phyloP scores from a whole-genome alignment of 208 protist species.

The Porcisia hertigi region DNA sequence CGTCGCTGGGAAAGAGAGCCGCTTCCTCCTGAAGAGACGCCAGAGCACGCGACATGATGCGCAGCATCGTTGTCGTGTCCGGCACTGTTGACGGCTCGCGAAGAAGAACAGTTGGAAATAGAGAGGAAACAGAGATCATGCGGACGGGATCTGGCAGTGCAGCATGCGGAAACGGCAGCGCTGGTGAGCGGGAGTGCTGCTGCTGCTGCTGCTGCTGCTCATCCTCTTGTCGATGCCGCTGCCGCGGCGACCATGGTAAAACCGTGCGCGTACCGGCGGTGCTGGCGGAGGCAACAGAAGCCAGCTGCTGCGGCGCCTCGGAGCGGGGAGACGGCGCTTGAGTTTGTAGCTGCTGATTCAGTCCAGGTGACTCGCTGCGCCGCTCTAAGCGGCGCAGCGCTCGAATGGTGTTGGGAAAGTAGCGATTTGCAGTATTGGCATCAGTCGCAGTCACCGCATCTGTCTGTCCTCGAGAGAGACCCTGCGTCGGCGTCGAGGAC shows the following conservation, averaged over 20 bases:
- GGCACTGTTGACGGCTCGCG: constrained; percentile 11
- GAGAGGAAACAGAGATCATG: background rate
- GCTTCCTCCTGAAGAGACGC: constrained; percentile 22
- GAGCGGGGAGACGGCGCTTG: constrained; percentile 6
- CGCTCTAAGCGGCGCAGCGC: constrained; percentile 25
- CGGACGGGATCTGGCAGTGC: background rate
- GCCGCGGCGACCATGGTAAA: background rate
- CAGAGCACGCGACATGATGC: constrained; percentile 13
- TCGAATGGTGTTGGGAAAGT: constrained; percentile 22
- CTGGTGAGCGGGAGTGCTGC: background rate
- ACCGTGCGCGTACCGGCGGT: background rate
- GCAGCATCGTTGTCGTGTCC: constrained; percentile 12
- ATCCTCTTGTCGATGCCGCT: background rate
- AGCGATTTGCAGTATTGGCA: background rate
- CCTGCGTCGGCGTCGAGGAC: background rate
- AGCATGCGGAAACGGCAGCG: background rate
- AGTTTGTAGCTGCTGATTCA: constrained; percentile 1
- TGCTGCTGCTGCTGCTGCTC: constrained; percentile 6
- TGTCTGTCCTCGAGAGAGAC: background rate
- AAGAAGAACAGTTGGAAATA: constrained; percentile 16
- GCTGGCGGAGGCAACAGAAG: background rate
- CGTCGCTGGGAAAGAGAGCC: constrained; percentile 5
- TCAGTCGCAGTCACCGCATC: background rate
- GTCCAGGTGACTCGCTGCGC: background rate
- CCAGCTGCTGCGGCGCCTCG: background rate